Conservation (phyloP, 805 yeast genomes). For the Kodamaea nitidulidarum region DNA sequence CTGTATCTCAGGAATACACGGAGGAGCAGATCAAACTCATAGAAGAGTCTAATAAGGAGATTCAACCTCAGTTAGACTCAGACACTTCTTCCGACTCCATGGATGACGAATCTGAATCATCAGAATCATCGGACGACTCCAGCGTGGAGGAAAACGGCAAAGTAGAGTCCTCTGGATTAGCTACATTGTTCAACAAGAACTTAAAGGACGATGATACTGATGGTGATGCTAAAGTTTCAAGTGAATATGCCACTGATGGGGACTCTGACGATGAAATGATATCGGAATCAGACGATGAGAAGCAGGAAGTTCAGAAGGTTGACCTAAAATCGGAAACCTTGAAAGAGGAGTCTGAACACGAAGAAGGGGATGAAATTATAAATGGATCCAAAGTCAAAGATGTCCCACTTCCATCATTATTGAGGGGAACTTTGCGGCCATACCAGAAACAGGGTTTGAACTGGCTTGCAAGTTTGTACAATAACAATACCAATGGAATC, state of each 20-base stretch:
- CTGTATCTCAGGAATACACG: conserved; percentile 21
- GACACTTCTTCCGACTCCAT: conserved; percentile 18
- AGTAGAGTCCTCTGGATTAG: conserved; percentile 5
- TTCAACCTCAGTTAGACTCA: conserved; percentile 4
- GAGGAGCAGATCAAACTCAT: conserved; percentile 33
- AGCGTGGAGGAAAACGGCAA: conserved; percentile 2
- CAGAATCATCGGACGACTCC: conserved; percentile 8
- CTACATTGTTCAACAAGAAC: conserved; percentile 8
- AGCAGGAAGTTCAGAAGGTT: conserved; percentile 7
- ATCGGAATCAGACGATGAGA: conserved; percentile 5
- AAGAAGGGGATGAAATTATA: conserved; percentile 26
- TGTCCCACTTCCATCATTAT: conserved; percentile 71
- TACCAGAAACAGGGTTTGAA: conserved; percentile 96
- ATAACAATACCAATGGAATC: conserved; percentile 91
- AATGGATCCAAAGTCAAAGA: conserved; percentile 47
- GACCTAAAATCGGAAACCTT: neutral
- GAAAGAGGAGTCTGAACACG: conserved; percentile 12
- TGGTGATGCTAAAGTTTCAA: neutral
- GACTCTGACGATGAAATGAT: conserved; percentile 13
- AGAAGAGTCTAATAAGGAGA: conserved; percentile 9
- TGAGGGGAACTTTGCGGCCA: conserved; percentile 79
- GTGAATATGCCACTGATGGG: neutral
- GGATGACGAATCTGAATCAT: conserved; percentile 15
- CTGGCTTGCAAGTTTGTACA: conserved; percentile 93
- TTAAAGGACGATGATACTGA: conserved; percentile 1